Base-by-base conservation (phyloP, 2,329 filamentous ascomycete species). In the Passalora sequoiae region DNA sequence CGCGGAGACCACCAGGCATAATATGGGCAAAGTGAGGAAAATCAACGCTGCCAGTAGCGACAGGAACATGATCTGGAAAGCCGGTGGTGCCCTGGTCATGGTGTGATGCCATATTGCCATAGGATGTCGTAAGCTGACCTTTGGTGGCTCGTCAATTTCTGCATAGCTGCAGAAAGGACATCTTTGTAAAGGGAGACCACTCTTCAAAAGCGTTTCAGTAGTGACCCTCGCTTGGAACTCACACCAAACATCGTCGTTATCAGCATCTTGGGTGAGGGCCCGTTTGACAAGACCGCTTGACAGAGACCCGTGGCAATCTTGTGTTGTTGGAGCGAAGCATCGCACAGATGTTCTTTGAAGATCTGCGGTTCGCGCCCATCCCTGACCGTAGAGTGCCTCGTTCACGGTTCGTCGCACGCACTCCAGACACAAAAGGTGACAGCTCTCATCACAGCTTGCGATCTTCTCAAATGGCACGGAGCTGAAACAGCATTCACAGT, bases 161-260 rank as follows among this genome's bases (percentile, higher is more conserved):
- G 88, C 88, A 60, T 97, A 98, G 53, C 75, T 76, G 71, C 91
- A 98, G 61, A 94, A 96, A 0, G 89, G 89, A 58, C 92, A 97
- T 28, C 83, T 81, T 36, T 92, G 74, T 1, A 97, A 76, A 3
- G 85, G 83, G 5, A 95, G 67, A 16, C 80, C 76, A 17, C 84
- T 86, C 43, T 84, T 81, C 19, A 85, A 67, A 1, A 98, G 75
- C 15, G 75, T 80, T 55, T 94, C 86, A 45, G 84, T 83, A 3
- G 85, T 83, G 17, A 94, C 73, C 21, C 88, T 81, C 53, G 86
- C 81, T 60, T 95, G 84, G 25, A 97, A 79, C 59, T 83, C 85
- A 48, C 73, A 74, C 56, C 89, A 74, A 4, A 84, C 78, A 57
- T 92, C 85, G 40, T 74, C 69, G 12, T 86, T 88, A 40, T 81